Conservation (phyloP, 306 rosid species). For the Lablab purpureus region DNA sequence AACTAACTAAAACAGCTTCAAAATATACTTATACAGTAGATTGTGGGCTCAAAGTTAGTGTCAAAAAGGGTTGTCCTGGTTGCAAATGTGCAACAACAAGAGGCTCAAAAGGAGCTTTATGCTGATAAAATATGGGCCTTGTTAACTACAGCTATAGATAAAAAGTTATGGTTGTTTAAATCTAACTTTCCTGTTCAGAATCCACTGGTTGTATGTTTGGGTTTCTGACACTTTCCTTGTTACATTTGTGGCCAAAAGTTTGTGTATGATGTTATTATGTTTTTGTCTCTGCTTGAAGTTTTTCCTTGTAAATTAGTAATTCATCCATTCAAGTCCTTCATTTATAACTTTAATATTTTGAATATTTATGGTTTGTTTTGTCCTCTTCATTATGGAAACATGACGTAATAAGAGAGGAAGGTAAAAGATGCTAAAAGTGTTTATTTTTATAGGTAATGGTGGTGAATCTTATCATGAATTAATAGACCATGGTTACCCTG, state of each 20-base stretch:
- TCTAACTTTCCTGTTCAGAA: conserved; percentile 13
- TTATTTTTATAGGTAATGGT: conserved; percentile 50
- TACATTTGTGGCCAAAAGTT: conserved; percentile 12
- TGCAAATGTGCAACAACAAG: neutral
- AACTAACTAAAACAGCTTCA: neutral
- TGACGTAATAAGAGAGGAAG: conserved; percentile 32
- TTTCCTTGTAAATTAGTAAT: conserved; percentile 29
- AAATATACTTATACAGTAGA: neutral
- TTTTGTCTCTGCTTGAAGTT: conserved; percentile 8
- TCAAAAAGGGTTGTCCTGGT: neutral
- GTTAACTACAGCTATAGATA: neutral
- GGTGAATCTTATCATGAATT: conserved; percentile 52
- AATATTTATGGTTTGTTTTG: conserved; percentile 34
- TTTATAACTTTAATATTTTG: conserved; percentile 5
- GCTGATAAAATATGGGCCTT: neutral
- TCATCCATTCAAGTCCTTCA: neutral
- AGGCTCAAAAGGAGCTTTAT: neutral
- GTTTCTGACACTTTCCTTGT: neutral
- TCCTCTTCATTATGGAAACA: conserved; percentile 32
- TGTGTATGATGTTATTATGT: conserved; percentile 27
- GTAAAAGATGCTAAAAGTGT: conserved; percentile 44
- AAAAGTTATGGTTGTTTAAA: neutral
- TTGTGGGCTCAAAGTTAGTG: conserved; percentile 6
- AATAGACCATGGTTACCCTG: conserved; percentile 48
- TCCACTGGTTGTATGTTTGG: neutral